Percentiles rank a stretch among this genome's conserved stretches.
phyloP scores from a whole-genome alignment of 306 rosid species.

The Albizia julibrissin region DNA sequence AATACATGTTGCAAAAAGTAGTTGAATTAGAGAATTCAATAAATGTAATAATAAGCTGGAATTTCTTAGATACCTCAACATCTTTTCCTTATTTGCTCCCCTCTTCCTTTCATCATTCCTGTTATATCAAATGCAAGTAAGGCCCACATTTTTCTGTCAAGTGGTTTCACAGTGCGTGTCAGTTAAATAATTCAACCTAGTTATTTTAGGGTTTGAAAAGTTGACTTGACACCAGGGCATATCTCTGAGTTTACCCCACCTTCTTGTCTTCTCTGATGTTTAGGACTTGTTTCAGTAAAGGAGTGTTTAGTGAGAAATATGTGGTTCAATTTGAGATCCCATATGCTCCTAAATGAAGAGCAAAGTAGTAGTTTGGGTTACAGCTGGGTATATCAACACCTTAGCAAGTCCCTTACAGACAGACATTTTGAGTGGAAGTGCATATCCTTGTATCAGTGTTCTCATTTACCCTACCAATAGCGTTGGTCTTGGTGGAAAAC shows the following conservation, averaged over 20 bases:
- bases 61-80: neutral
- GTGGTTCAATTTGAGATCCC: conserved; percentile 2
- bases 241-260: neutral
- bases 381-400: neutral
- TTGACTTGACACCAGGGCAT: conserved; percentile 13
- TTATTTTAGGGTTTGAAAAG: neutral
- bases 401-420: neutral
- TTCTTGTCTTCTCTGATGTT: neutral
- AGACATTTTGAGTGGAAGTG: neutral
- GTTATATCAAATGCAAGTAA: neutral
- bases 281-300: neutral
- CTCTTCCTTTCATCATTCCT: neutral
- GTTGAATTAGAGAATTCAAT: neutral
- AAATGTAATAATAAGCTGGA: neutral
- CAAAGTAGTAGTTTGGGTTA: neutral
- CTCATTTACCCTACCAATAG: neutral
- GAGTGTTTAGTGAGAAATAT: neutral
- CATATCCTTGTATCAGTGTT: neutral
- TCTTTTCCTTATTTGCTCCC: neutral
- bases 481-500: neutral
- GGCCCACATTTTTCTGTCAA: neutral
- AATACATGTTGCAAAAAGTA: conserved; percentile 10
- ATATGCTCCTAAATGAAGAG: neutral
- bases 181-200: neutral
- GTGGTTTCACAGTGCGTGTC: neutral